These are phyloP conservation scores for Amanita polypyramis DNA, from an alignment of 768 basidiomycete genomes.

Conservation along the genomic window DNA sequence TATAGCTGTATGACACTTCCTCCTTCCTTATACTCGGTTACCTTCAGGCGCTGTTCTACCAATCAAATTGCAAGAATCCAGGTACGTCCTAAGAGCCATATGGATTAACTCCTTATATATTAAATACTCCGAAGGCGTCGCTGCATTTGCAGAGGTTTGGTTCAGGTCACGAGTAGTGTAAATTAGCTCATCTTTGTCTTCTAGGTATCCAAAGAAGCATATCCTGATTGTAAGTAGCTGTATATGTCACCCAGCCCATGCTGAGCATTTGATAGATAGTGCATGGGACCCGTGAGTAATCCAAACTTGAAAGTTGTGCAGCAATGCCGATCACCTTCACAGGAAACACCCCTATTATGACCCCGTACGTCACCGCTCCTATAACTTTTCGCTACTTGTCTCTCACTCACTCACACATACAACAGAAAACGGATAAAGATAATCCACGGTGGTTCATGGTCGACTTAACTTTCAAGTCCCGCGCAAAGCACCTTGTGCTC, in stretches of 20 bases:
- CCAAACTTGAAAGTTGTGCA: not conserved
- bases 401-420: not conserved
- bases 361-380: constrained; percentile 30
- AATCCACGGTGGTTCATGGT: constrained; percentile 94
- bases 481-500: constrained; percentile 66
- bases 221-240: constrained; percentile 68
- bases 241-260: not conserved
- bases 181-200: constrained; percentile 7
- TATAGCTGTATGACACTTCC: not conserved
- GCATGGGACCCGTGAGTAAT: constrained; percentile 75
- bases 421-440: constrained; percentile 65
- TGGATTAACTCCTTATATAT: constrained; percentile 1
- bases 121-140: constrained; percentile 42
- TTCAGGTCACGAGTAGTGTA: not conserved
- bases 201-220: constrained; percentile 74
- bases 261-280: constrained; percentile 45
- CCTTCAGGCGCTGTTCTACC: constrained; percentile 70
- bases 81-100: constrained; percentile 27
- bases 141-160: constrained; percentile 69
- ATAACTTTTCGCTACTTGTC: not conserved
- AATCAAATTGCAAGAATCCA: constrained; percentile 78
- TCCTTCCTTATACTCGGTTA: not conserved
- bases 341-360: constrained; percentile 77
- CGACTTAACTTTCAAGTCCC: constrained; percentile 55
- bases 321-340: constrained; percentile 5